Evolutionary conservation across 805 yeast genomes (phyloP).

Genomic region (Kodamaea leandrae): DNA sequence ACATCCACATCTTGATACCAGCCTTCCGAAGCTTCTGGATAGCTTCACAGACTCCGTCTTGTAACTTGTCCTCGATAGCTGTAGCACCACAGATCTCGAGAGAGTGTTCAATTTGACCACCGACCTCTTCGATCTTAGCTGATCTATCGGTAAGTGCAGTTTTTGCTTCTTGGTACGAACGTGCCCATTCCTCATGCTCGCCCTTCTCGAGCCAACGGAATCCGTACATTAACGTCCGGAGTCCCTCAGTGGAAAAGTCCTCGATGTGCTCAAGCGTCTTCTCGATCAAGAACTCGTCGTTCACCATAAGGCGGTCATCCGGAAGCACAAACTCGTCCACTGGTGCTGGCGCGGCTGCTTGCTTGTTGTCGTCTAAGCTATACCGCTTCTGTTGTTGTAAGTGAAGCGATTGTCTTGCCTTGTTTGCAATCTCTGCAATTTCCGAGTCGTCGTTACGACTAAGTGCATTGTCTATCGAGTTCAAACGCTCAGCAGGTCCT

Average conservation of each 20-base stretch:
- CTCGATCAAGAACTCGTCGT: slow-evolving; percentile 77
- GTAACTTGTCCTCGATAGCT: slow-evolving; percentile 95
- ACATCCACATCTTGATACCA: slow-evolving; percentile 95
- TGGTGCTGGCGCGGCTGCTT: not conserved
- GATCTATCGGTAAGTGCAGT: slow-evolving; percentile 70
- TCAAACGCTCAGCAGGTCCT: slow-evolving; percentile 21
- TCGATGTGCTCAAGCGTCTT: slow-evolving; percentile 87
- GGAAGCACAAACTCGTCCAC: slow-evolving; percentile 18
- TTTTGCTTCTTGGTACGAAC: slow-evolving; percentile 69
- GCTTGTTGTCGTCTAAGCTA: slow-evolving; percentile 25
- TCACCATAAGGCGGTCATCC: slow-evolving; percentile 55
- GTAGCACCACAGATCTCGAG: slow-evolving; percentile 83
- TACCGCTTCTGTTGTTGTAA: slow-evolving; percentile 58
- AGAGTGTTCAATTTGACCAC: slow-evolving; percentile 67
- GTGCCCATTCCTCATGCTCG: slow-evolving; percentile 66
- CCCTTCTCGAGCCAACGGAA: slow-evolving; percentile 63
- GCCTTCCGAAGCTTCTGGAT: slow-evolving; percentile 91
- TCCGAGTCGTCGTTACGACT: slow-evolving; percentile 47
- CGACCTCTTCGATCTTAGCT: slow-evolving; percentile 63
- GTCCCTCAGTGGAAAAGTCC: slow-evolving; percentile 91
- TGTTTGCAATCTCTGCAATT: slow-evolving; percentile 49
- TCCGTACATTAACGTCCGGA: slow-evolving; percentile 84
- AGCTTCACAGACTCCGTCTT: slow-evolving; percentile 94
- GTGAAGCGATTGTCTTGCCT: slow-evolving; percentile 58
- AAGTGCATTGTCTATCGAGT: slow-evolving; percentile 51